These are phyloP conservation scores for Herpomyces periplanetae DNA, from an alignment of 2,329 filamentous ascomycete species.

Conservation along the genomic window DNA sequence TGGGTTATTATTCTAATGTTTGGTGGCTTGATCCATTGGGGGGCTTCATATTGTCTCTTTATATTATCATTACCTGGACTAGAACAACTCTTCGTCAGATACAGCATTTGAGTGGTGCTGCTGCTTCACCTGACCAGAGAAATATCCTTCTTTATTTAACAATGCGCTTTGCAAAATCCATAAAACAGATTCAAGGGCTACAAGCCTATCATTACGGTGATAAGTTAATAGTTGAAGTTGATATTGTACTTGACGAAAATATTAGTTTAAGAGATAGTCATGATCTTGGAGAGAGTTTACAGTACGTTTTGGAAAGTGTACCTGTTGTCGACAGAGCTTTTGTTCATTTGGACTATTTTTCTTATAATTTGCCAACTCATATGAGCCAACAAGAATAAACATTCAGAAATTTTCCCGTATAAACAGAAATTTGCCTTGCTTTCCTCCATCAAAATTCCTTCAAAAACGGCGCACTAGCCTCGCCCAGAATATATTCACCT, in stretches of 20 bases:
- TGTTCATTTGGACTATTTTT: conserved; percentile 13
- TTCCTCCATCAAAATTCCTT: too few species aligned
- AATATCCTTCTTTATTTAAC: conserved; percentile 62
- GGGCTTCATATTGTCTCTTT: conserved; percentile 31
- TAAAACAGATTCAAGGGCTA: conserved; percentile 45
- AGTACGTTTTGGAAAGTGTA: conserved; percentile 50
- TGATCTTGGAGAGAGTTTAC: conserved; percentile 34
- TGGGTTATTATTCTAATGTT: conserved; percentile 30
- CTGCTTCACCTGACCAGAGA: conserved; percentile 36
- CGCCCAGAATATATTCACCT: too few species aligned
- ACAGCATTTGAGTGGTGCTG: conserved; percentile 36
- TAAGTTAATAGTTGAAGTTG: conserved; percentile 44
- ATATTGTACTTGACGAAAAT: conserved; percentile 39
- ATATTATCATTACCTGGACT: conserved; percentile 45
- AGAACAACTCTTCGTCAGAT: conserved; percentile 33
- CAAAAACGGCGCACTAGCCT: too few species aligned
- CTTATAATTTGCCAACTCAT: conserved; percentile 13
- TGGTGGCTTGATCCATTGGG: conserved; percentile 59
- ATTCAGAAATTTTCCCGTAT: too few species aligned
- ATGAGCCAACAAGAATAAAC: conserved; percentile 12
- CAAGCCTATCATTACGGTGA: conserved; percentile 56
- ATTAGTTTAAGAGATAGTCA: conserved; percentile 40
- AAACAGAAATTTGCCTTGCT: too few species aligned
- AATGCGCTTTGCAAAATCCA: conserved; percentile 65
- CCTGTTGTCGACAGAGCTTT: conserved; percentile 23